Percentiles rank a stretch among this genome's conserved stretches.
Conservation (phyloP, 2,329 filamentous ascomycete genomes). For the Epichloe baconii region DNA sequence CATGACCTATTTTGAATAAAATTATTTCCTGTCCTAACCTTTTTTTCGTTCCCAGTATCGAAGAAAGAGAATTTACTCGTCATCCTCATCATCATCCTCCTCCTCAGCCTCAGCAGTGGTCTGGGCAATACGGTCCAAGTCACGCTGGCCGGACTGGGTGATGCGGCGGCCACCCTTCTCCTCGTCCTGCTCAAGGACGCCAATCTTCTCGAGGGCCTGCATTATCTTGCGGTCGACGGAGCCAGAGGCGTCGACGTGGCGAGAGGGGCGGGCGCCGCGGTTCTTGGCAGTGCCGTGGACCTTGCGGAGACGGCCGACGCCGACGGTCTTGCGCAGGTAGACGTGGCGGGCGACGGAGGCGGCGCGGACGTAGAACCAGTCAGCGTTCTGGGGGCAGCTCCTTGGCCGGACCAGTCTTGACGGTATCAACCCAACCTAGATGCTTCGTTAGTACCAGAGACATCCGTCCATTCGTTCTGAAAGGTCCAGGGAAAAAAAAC, state of each 20-base stretch:
- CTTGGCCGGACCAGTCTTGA: conserved; percentile 94
- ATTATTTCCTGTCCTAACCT: neutral
- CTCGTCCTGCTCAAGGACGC: conserved; percentile 93
- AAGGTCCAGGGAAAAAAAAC: no score
- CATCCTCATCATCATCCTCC: conserved; percentile 47
- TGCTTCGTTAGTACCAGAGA: no score
- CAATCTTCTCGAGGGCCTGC: conserved; percentile 98
- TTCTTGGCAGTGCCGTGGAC: conserved; percentile 95
- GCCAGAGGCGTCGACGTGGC: conserved; percentile 93
- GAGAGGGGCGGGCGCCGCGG: conserved; percentile 78
- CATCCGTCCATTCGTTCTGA: no score
- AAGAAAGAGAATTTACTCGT: conserved; percentile 38
- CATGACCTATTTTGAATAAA: neutral
- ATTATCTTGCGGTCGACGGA: conserved; percentile 95
- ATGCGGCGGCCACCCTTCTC: conserved; percentile 98
- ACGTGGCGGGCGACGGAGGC: conserved; percentile 94
- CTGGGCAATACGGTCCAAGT: conserved; percentile 92
- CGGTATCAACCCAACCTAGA: conserved; percentile 94
- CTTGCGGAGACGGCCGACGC: conserved; percentile 94
- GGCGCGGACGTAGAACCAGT: conserved; percentile 91
- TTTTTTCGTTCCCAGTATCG: neutral
- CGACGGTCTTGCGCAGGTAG: conserved; percentile 98
- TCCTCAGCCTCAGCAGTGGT: conserved; percentile 63
- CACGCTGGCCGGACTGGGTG: conserved; percentile 95
- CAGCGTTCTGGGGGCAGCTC: conserved; percentile 94